Evolutionary conservation across 2,329 filamentous ascomycete genomes (phyloP).

Genomic region (Diaporthe ampelina): DNA sequence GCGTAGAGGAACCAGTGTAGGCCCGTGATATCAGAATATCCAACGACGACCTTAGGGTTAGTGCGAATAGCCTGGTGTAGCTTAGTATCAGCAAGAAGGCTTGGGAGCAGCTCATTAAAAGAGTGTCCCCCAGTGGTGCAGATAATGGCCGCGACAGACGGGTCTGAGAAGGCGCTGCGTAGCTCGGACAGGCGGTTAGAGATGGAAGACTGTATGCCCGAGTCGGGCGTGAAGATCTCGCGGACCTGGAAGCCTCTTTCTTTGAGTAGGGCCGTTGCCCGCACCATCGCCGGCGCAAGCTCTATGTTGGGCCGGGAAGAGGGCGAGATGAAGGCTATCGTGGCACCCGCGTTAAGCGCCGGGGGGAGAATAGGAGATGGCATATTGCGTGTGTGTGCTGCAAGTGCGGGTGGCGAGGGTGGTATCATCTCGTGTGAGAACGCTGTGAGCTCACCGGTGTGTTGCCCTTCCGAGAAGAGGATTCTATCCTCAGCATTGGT

Average conservation of each 20-base stretch:
- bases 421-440: neutral
- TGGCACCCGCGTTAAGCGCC: constrained; percentile 51
- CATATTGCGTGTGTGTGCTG: neutral
- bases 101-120: constrained; percentile 57
- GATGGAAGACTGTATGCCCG: constrained; percentile 51
- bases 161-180: constrained; percentile 54
- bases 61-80: constrained; percentile 51
- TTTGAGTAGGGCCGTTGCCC: too few relatives aligned
- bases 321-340: constrained; percentile 57
- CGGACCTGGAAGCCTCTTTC: constrained; percentile 54
- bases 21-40: constrained; percentile 58
- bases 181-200: constrained; percentile 55
- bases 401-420: neutral
- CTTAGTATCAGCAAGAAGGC: constrained; percentile 53
- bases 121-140: constrained; percentile 56
- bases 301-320: too few relatives aligned
- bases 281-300: too few relatives aligned
- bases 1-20: constrained; percentile 58
- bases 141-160: constrained; percentile 52
- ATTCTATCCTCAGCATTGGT: neutral
- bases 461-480: neutral
- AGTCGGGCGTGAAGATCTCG: constrained; percentile 50
- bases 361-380: neutral
- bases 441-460: neutral
- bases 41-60: constrained; percentile 58